phyloP scores from a whole-genome alignment of 1,139 yeast genomes.

The Eremothecium sinecaudum region DNA sequence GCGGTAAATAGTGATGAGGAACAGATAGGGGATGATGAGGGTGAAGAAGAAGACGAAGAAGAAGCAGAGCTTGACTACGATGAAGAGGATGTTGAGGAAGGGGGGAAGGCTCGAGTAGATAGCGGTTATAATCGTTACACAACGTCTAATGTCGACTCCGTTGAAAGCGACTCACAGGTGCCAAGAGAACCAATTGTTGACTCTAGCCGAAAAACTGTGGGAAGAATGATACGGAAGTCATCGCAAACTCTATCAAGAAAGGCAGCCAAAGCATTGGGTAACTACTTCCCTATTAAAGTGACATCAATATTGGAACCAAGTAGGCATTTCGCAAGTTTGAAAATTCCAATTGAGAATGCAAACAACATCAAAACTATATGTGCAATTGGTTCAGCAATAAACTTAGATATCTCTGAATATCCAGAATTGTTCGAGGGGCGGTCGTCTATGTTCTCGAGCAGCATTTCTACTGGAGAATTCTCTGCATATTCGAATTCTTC shows the following conservation, averaged over 20 bases:
- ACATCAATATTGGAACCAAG: slow-evolving; percentile 85
- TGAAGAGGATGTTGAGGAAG: slow-evolving; percentile 28
- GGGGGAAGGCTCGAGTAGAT: slow-evolving; percentile 11
- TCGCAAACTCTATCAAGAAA: slow-evolving; percentile 46
- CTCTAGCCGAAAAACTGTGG: slow-evolving; percentile 59
- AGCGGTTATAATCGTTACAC: slow-evolving; percentile 23
- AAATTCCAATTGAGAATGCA: slow-evolving; percentile 50
- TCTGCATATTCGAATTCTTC: neutral
- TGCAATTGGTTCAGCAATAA: slow-evolving; percentile 16
- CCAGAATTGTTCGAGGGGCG: slow-evolving; percentile 18
- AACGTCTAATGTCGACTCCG: slow-evolving; percentile 32
- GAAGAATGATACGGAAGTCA: slow-evolving; percentile 52
- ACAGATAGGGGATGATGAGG: slow-evolving; percentile 29
- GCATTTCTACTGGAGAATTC: neutral
- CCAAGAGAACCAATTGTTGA: slow-evolving; percentile 59
- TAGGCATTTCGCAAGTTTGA: slow-evolving; percentile 87
- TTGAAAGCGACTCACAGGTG: slow-evolving; percentile 32
- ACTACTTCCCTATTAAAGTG: slow-evolving; percentile 65
- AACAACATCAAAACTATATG: slow-evolving; percentile 16
- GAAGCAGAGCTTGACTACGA: slow-evolving; percentile 25
- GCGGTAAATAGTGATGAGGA: slow-evolving; percentile 29
- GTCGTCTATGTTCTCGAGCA: neutral
- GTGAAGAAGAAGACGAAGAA: slow-evolving; percentile 31
- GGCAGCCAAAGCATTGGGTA: slow-evolving; percentile 86
- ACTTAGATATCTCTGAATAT: slow-evolving; percentile 15